Conservation (phyloP, 352 stramenopile genomes). For the Aphanomyces invadans region DNA sequence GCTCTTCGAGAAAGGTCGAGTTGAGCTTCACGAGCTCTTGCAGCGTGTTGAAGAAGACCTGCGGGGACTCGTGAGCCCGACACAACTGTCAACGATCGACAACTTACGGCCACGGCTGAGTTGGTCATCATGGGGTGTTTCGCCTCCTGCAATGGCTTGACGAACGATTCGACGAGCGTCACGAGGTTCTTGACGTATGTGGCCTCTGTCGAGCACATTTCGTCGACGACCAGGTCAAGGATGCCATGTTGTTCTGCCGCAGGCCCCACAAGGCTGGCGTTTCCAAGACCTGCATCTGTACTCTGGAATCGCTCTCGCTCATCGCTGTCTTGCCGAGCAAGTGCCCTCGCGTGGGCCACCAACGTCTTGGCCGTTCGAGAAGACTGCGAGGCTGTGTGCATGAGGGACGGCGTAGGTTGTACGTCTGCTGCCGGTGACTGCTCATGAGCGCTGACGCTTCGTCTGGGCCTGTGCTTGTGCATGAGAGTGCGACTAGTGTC, state of each 20-base stretch:
- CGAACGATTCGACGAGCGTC: conserved; percentile 70
- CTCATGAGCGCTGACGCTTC: conserved; percentile 1
- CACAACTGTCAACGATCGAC: not conserved
- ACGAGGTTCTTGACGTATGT: conserved; percentile 70
- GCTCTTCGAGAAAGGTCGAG: conserved; percentile 68
- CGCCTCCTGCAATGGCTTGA: conserved; percentile 69
- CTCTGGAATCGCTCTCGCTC: not conserved
- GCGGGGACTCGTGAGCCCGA: not conserved
- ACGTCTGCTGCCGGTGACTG: not conserved
- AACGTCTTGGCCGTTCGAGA: not conserved
- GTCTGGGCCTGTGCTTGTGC: not conserved
- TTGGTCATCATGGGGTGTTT: conserved; percentile 75
- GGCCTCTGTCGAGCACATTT: conserved; percentile 75
- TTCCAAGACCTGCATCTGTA: not conserved
- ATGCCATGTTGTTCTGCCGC: conserved; percentile 7
- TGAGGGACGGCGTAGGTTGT: not conserved
- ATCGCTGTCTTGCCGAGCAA: not conserved
- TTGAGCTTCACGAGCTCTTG: conserved; percentile 78
- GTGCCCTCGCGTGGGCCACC: not conserved
- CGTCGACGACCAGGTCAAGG: conserved; percentile 52
- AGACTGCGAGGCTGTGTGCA: not conserved
- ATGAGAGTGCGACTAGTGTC: not conserved
- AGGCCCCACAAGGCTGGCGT: not conserved
- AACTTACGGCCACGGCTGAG: conserved; percentile 55
- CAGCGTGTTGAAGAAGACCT: conserved; percentile 78